Conservation (phyloP, 2,329 filamentous ascomycete species). For the Epichloe festucae region DNA sequence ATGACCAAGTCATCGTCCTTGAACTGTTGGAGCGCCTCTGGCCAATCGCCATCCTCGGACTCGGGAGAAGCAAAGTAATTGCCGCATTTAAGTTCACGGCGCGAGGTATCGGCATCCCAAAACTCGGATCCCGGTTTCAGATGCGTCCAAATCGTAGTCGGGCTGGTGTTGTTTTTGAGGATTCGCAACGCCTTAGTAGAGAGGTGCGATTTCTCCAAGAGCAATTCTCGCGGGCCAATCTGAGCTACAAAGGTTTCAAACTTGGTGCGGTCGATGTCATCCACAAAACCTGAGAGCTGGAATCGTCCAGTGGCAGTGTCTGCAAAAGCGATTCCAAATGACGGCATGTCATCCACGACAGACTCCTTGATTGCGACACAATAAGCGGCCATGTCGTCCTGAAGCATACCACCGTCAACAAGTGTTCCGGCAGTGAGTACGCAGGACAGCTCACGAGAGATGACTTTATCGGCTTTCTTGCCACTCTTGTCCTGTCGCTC, state of each 20-base stretch:
- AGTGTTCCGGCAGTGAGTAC: slow-evolving; percentile 87
- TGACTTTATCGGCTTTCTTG: slow-evolving; percentile 84
- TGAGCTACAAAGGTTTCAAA: slow-evolving; percentile 97
- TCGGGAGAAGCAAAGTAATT: slow-evolving; percentile 62
- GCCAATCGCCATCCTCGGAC: slow-evolving; percentile 54
- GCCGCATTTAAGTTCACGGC: slow-evolving; percentile 66
- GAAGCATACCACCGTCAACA: slow-evolving; percentile 91
- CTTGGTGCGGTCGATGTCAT: slow-evolving; percentile 86
- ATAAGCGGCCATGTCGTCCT: slow-evolving; percentile 94
- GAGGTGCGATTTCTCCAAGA: slow-evolving; percentile 76
- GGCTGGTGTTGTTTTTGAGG: slow-evolving; percentile 86
- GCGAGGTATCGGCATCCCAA: slow-evolving; percentile 71
- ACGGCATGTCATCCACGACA: slow-evolving; percentile 57
- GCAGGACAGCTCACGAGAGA: slow-evolving; percentile 77
- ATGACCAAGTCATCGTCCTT: slow-evolving; percentile 72
- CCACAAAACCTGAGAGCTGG: slow-evolving; percentile 79
- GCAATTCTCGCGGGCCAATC: slow-evolving; percentile 72
- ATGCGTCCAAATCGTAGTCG: slow-evolving; percentile 91
- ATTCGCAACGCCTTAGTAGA: slow-evolving; percentile 86
- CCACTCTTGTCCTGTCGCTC: slow-evolving; percentile 56
- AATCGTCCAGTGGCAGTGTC: slow-evolving; percentile 95
- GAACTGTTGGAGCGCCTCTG: slow-evolving; percentile 55
- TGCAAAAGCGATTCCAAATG: slow-evolving; percentile 86
- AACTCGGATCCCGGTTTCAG: slow-evolving; percentile 82
- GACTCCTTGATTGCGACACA: slow-evolving; percentile 90